Base-by-base conservation (phyloP, 2,329 filamentous ascomycete species). In the Fusarium bulbicola region DNA sequence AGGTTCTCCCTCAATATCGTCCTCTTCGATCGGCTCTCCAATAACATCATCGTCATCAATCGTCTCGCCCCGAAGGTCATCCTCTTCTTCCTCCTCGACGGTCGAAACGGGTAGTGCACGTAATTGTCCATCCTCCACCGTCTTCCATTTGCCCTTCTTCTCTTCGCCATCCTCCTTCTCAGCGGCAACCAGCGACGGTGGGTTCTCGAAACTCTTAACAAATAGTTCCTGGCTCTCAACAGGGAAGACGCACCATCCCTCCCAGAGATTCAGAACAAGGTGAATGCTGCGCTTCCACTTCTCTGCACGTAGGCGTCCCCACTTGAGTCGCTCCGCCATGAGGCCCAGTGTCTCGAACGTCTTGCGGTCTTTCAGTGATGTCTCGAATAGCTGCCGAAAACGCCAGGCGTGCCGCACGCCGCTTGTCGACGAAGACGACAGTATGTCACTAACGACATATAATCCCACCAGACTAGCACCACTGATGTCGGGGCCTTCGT, bases 371-470 rank as follows among this genome's bases (percentile, higher is more conserved):
- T 89, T 90, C 30, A 98, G 85, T 2, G 92, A 90, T 2, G 86
- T 85, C 79, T 97, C 94, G 70, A 97, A 94, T 7, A 95, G 86
- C 73, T 93, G 91, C 28, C 95, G 88, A 78, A 95, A 97, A 59
- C 94, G 92, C 93, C 95, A 97, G 7, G 93, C 93, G 79, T 95
- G 93, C 5, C 93, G 91, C 30, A 95, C 91, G 5, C 92, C 92
- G 72, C 92, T 93, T 15, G 91, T 94, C 2, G 92, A 93, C 1
- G 88, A 89, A 2, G 93, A 93, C 0, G 93, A 93, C 18, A 97
- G 86, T 50, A 97, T 92, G 79, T 98, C 95, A 79, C 86, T 90
- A 53, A 89, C 82, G 2, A 96, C 86, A 79, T 97, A 97, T 7
- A 98, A 86, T 4, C 90, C 95, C 26, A 97, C 91, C 4, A 97